Evolutionary conservation across 345 rosid genomes (phyloP).

Genomic region (Cardamine occulta): DNA sequence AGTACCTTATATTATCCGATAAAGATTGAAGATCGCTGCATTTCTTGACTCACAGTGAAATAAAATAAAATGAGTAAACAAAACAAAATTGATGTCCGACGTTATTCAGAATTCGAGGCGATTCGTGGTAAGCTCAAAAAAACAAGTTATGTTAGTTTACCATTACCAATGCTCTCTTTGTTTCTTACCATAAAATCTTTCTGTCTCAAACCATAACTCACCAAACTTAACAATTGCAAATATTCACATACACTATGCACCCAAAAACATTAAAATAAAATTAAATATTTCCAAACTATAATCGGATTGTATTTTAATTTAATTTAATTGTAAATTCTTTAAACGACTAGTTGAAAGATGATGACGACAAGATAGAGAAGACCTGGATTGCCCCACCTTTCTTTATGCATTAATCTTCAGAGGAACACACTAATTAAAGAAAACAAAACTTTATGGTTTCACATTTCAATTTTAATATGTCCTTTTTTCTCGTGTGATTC

Average conservation of each 20-base stretch:
- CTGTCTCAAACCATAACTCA: not conserved
- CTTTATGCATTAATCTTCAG: constrained; percentile 34
- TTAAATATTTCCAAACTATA: not conserved
- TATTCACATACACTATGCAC: not conserved
- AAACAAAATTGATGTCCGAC: constrained; percentile 19
- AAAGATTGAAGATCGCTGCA: not conserved
- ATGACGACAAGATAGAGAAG: constrained; percentile 27
- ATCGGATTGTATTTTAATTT: not conserved
- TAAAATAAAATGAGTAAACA: not conserved
- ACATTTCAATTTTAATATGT: not conserved
- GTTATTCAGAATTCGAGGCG: constrained; percentile 28
- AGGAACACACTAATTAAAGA: not conserved
- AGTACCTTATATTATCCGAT: not conserved
- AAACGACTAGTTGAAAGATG: constrained; percentile 28
- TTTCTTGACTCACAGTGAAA: not conserved
- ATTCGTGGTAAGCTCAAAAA: constrained; percentile 23
- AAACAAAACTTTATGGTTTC: constrained; percentile 16
- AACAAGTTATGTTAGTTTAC: constrained; percentile 22
- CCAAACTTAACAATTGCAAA: not conserved
- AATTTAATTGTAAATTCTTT: not conserved
- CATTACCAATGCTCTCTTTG: constrained; percentile 18
- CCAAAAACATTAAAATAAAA: not conserved
- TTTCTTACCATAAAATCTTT: not conserved
- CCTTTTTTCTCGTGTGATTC: constrained; percentile 34
- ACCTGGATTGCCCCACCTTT: constrained; percentile 22